Evolutionary conservation across 768 basidiomycete species (phyloP).

Genomic region (Rhizopogon sp.): DNA sequence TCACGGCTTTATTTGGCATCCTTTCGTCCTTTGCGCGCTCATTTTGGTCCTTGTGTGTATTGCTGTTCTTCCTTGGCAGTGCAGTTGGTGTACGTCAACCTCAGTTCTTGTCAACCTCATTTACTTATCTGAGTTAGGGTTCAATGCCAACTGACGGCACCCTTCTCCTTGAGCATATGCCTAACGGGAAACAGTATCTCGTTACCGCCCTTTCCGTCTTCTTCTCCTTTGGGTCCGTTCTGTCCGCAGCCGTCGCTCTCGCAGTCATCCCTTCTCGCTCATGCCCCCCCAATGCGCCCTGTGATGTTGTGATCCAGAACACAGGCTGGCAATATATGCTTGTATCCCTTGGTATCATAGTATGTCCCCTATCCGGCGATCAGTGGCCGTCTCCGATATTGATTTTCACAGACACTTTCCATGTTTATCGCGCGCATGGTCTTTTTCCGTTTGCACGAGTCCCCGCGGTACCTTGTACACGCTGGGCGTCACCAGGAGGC

Average conservation of each 20-base stretch:
- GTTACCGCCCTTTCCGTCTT: constrained; percentile 92
- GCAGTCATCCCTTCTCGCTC: constrained; percentile 74
- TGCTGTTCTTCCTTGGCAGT: constrained; percentile 85
- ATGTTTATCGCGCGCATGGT: constrained; percentile 88
- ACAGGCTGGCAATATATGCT: constrained; percentile 89
- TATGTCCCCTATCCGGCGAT: constrained; percentile 39
- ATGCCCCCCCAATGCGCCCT: constrained; percentile 47
- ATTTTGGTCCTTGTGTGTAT: constrained; percentile 63
- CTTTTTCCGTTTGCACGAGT: constrained; percentile 92
- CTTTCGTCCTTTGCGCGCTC: constrained; percentile 68
- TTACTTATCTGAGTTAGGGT: constrained; percentile 42
- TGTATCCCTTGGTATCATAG: constrained; percentile 70
- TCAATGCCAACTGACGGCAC: constrained; percentile 98
- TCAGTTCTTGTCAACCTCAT: neutral
- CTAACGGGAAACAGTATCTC: constrained; percentile 85
- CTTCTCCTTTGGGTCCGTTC: constrained; percentile 89
- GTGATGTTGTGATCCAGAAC: constrained; percentile 67
- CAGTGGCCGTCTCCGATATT: neutral
- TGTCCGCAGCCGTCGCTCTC: constrained; percentile 78
- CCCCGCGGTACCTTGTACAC: constrained; percentile 89
- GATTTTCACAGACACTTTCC: constrained; percentile 57
- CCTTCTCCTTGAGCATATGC: constrained; percentile 87
- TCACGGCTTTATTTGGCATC: constrained; percentile 87
- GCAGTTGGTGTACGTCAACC: constrained; percentile 78
- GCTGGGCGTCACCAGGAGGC: constrained; percentile 84